Conservation (phyloP, 345 rosid species). For the Physaria fendleri region DNA sequence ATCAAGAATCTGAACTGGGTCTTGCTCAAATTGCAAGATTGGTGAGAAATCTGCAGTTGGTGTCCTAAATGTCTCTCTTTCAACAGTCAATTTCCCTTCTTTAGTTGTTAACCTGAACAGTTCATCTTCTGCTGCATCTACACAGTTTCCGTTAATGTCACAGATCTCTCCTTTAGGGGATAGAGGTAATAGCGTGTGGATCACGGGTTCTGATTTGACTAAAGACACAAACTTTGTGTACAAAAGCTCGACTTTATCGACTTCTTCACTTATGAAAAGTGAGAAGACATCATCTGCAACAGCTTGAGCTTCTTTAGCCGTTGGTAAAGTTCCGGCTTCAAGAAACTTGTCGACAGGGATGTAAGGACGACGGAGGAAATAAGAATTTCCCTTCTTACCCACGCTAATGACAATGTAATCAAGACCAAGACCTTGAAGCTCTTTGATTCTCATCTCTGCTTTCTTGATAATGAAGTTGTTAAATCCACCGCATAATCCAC, state of each 20-base stretch:
- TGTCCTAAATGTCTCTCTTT: conserved; percentile 64
- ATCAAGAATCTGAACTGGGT: conserved; percentile 93
- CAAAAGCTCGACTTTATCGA: conserved; percentile 88
- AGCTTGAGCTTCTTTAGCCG: conserved; percentile 72
- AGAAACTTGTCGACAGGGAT: conserved; percentile 68
- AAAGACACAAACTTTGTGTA: conserved; percentile 91
- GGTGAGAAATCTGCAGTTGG: conserved; percentile 56
- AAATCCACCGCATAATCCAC: conserved; percentile 86
- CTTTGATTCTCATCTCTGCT: conserved; percentile 66
- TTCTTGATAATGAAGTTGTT: conserved; percentile 70
- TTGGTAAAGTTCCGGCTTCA: conserved; percentile 43
- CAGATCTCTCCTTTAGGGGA: conserved; percentile 93
- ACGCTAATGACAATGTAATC: conserved; percentile 68
- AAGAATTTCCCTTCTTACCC: conserved; percentile 83
- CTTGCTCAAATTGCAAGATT: conserved; percentile 90
- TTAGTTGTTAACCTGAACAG: conserved; percentile 83
- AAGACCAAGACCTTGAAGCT: conserved; percentile 59
- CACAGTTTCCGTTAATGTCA: conserved; percentile 75
- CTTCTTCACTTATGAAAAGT: conserved; percentile 76
- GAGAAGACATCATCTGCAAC: conserved; percentile 69
- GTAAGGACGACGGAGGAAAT: conserved; percentile 68
- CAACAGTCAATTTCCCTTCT: conserved; percentile 84
- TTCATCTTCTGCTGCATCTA: conserved; percentile 94
- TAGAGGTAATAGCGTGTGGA: conserved; percentile 81
- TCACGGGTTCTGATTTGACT: conserved; percentile 77